Evolutionary conservation across 805 yeast species (phyloP), one percentile per base, ranked within the genome.

Genomic region (Metschnikowia baotianmanensis): DNA sequence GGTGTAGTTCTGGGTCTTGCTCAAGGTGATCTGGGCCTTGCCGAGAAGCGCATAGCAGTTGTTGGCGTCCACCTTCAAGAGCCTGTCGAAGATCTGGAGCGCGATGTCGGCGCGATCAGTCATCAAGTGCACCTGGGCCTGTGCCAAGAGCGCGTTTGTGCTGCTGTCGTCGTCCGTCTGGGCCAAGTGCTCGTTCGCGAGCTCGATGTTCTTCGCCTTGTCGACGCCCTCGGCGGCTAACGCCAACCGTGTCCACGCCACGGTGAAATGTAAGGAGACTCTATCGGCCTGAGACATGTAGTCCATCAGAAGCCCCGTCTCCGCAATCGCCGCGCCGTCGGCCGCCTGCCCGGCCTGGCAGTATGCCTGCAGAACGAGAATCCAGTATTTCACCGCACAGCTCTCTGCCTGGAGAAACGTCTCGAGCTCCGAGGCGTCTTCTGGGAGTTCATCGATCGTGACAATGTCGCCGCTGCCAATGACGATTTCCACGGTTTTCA

Each of bases 381-480:
- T 64, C 99, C 99, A 93, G 64, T 80, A 86, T 56, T 82, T 81
- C 40, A 76, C 71, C 17, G 77, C 80, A 36, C 91, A 82, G 42
- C 77, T 78, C 65, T 93, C 98, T 50, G 85, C 86, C 47, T 85
- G 83, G 47, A 93, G 69, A 47, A 91, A 75, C 20, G 78, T 76
- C 49, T 85, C 80, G 47, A 93, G 72, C 56, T 93, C 98, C 32
- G 79, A 74, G 4, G 96, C 86, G 59, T 91, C 96, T 17, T 86
- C 96, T 4, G 96, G 95, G 42, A 89, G 71, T 56, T 91, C 98
- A 25, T 81, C 80, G 51, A 93, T 78, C 38, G 87, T 83, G 48
- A 91, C 96, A 46, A 87, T 85, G 64, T 89, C 96, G 3, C 74
- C 73, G 53, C 83, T 86, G 43, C 82, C 56, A 40, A 88, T 68